Base-by-base conservation (phyloP, 345 rosid species). In the Laguncularia racemosa region DNA sequence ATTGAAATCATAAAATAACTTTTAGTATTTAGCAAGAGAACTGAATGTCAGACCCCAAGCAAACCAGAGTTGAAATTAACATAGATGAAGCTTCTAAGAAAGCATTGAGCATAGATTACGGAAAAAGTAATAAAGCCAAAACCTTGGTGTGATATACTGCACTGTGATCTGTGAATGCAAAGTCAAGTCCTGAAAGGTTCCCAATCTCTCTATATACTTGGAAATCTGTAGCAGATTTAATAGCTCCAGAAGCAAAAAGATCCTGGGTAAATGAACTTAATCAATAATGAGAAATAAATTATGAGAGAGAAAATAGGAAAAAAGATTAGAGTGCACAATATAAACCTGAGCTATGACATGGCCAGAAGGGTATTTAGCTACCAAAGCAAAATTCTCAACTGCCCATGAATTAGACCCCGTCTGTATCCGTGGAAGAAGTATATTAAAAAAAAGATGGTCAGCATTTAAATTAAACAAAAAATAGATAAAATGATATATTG, bases 131-230 rank as follows among this genome's bases (percentile, higher is more conserved):
- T 62, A 49, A 23, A 59, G 55, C 46, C 51, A 23, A 68, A 33
- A 89, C 98, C 93, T 92, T 86, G 44, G 98, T 92, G 79, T 92
- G 98, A 76, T 93, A 93, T 40, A 93, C 95, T 62, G 89, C 91
- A 73, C 84, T 73, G 20, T 78, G 79, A 63, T 93, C 99, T 11
- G 83, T 65, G 71, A 74, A 93, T 23, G 91, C 99, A 78, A 93
- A 89, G 80, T 89, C 99, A 68, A 93, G 84, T 64, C 97, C 99
- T 14, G 99, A 89, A 72, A 93, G 96, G 73, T 88, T 85, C 63
- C 89, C 95, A 59, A 85, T 76, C 72, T 89, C 97, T 69, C 62
- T 79, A 81, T 93, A 93, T 51, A 93, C 81, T 84, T 89, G 91
- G 75, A 93, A 93, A 84, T 93, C 97, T 44, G 97, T 93, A 0